Evolutionary conservation across 306 rosid species (phyloP), one percentile per base, ranked within the genome.

Genomic region (Dicorynia guianensis): DNA sequence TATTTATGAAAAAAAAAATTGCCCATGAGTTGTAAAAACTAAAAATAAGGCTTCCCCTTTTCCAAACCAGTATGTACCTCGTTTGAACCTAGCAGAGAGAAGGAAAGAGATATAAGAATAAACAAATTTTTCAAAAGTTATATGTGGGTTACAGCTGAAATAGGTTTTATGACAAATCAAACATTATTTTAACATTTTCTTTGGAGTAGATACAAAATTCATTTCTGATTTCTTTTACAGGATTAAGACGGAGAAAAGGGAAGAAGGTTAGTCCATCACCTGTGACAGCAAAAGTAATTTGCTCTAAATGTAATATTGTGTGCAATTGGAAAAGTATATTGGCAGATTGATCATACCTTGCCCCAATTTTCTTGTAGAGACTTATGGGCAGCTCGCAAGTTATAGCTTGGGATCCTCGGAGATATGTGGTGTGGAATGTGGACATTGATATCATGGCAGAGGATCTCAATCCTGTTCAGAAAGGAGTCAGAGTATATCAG

Each of bases 351-450:
- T 53, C 81, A 60, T 67, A 95, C 99, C 93, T 90, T 85, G 87
- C 97, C 99, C 99, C 97, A 92, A 39, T 86, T 89, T 84, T 87
- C 91, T 86, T 92, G 88, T 69, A 95, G 73, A 73, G 96, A 85
- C 72, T 89, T 84, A 62, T 95, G 92, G 57, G 97, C 93, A 70
- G 96, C 93, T 35, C 88, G 83, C 72, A 95, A 89, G 85, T 90
- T 95, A 79, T 95, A 90, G 84, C 92, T 92, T 9, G 99, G 98
- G 69, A 95, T 95, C 86, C 89, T 86, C 14, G 98, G 79, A 74
- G 97, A 95, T 79, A 95, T 74, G 81, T 95, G 97, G 86, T 89
- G 97, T 14, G 97, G 97, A 53, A 90, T 86, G 73, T 95, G 97
- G 75, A 95, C 99, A 79, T 84, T 89, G 80, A 95, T 90, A 76